Evolutionary conservation across 805 yeast species (phyloP).

Genomic region (Kurtzmaniella cleridarum): DNA sequence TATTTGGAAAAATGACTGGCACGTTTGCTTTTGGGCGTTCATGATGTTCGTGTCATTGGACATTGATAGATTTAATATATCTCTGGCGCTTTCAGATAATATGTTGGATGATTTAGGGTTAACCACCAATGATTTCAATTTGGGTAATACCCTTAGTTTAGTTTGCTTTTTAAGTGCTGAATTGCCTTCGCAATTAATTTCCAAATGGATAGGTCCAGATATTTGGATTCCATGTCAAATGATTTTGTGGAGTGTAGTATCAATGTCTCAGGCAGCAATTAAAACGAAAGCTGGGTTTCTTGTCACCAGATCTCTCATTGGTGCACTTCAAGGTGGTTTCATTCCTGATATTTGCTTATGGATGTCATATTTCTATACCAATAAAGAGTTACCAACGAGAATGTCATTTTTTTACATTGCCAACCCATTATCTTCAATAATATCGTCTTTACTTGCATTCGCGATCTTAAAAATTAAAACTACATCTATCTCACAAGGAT

Average conservation of each 20-base stretch:
- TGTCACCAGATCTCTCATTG: slow-evolving; percentile 47
- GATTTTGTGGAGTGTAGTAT: slow-evolving; percentile 50
- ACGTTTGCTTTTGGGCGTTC: slow-evolving; percentile 54
- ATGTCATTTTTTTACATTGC: slow-evolving; percentile 57
- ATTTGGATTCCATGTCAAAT: slow-evolving; percentile 57
- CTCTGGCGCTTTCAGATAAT: slow-evolving; percentile 55
- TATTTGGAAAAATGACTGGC: slow-evolving; percentile 48
- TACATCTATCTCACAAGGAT: slow-evolving; percentile 18
- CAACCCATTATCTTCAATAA: slow-evolving; percentile 33
- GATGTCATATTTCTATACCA: slow-evolving; percentile 62
- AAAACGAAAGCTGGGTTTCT: slow-evolving; percentile 37
- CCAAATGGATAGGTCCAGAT: slow-evolving; percentile 60
- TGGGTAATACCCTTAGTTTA: slow-evolving; percentile 51
- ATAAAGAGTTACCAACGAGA: slow-evolving; percentile 53
- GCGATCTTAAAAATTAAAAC: slow-evolving; percentile 14
- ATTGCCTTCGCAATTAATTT: slow-evolving; percentile 59
- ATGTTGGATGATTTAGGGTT: slow-evolving; percentile 45
- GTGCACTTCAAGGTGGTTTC: slow-evolving; percentile 61
- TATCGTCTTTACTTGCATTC: slow-evolving; percentile 15
- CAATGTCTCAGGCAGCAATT: slow-evolving; percentile 46
- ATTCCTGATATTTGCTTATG: slow-evolving; percentile 60
- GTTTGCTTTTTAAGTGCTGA: slow-evolving; percentile 53
- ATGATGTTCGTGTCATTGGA: slow-evolving; percentile 55
- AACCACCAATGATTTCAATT: slow-evolving; percentile 56
- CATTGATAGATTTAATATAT: slow-evolving; percentile 52